Evolutionary conservation across 352 stramenopile genomes (phyloP).

Genomic region (Peronospora tabacina): DNA sequence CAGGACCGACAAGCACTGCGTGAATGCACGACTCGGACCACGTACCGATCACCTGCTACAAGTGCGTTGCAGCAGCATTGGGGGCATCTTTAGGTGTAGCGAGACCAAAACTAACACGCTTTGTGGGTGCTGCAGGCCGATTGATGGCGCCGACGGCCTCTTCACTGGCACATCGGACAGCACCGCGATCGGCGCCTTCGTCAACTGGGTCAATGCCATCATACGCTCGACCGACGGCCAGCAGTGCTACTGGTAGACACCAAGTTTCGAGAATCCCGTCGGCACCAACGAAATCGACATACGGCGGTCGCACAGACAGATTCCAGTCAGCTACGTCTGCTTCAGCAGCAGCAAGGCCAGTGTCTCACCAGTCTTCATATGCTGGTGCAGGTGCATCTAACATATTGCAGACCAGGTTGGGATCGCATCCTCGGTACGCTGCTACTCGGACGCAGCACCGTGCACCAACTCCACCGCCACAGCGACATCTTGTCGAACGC

Average conservation of each 20-base stretch:
- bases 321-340: conserved; percentile 16
- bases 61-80: conserved; percentile 15
- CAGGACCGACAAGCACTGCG: conserved; percentile 15
- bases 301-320: conserved; percentile 12
- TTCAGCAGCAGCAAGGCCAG: conserved; percentile 7
- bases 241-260: conserved; percentile 23
- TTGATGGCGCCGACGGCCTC: conserved; percentile 27
- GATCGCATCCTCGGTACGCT: conserved; percentile 14
- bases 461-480: conserved; percentile 5
- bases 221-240: conserved; percentile 25
- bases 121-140: conserved; percentile 11
- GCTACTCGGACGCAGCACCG: conserved; percentile 8
- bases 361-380: conserved; percentile 1
- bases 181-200: conserved; percentile 2
- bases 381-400: conserved; percentile 8
- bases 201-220: conserved; percentile 15
- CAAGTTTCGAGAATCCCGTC: conserved; percentile 23
- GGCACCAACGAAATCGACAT: conserved; percentile 22
- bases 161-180: conserved; percentile 23
- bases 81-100: not conserved
- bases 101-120: conserved; percentile 13
- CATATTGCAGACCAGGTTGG: conserved; percentile 14
- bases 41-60: conserved; percentile 9
- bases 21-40: conserved; percentile 10
- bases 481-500: conserved; percentile 7